phyloP scores from a whole-genome alignment of 1,284 basidiomycete species.

The Exobasidium cylindrosporum region DNA sequence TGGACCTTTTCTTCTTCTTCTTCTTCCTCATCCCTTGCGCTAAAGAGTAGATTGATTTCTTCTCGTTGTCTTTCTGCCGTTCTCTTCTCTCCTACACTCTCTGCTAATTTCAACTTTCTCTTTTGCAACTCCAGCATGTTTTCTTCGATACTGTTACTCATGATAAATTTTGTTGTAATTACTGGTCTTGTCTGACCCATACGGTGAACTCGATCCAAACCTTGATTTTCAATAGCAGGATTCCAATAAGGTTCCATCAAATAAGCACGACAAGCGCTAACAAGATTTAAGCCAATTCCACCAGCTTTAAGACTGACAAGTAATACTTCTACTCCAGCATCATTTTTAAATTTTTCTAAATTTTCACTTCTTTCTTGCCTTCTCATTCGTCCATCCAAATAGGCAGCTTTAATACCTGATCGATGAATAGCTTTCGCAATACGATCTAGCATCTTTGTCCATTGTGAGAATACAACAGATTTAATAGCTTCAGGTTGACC shows the following conservation, averaged over 20 bases:
- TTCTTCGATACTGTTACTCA: conserved; percentile 51
- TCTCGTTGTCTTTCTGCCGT: not conserved
- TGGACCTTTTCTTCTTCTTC: too few species aligned
- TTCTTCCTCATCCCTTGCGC: not conserved
- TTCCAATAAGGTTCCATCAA: conserved; percentile 97
- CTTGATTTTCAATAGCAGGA: conserved; percentile 74
- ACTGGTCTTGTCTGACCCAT: conserved; percentile 49
- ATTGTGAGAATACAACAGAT: conserved; percentile 59
- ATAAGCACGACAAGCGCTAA: conserved; percentile 67
- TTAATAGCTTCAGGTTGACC: conserved; percentile 31
- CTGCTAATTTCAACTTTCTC: conserved; percentile 50
- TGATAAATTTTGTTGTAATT: conserved; percentile 51
- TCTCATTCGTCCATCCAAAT: conserved; percentile 50
- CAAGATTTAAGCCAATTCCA: conserved; percentile 68
- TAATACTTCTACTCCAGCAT: conserved; percentile 45
- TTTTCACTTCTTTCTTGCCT: conserved; percentile 36
- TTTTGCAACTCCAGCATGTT: conserved; percentile 50
- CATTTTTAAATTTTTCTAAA: conserved; percentile 36
- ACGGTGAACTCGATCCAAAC: conserved; percentile 49
- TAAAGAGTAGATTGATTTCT: conserved; percentile 6
- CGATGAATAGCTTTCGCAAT: conserved; percentile 39
- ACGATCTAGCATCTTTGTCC: conserved; percentile 53
- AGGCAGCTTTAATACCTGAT: conserved; percentile 39
- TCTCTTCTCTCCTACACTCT: conserved; percentile 38
- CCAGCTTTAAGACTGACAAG: conserved; percentile 54